Conservation (phyloP, 2,329 filamentous ascomycete genomes). For the Diplodia scrobiculata region DNA sequence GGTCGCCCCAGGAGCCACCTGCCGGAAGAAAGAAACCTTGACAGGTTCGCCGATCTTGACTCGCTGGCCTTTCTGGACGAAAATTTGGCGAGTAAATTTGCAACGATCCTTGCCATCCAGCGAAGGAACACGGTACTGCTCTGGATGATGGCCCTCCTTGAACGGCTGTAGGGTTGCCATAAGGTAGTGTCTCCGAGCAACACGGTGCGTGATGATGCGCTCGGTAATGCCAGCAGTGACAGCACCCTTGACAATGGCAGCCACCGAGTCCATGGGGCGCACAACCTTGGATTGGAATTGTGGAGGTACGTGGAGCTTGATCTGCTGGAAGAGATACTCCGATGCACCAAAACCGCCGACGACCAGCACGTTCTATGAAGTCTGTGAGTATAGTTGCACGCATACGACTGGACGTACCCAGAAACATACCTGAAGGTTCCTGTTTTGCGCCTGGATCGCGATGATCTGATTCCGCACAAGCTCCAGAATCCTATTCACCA, state of each 20-base stretch:
- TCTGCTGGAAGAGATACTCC: constrained; percentile 98
- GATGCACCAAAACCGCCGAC: constrained; percentile 98
- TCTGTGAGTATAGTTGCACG: background rate
- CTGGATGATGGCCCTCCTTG: constrained; percentile 97
- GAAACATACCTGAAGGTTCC: constrained; percentile 70
- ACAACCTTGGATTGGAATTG: constrained; percentile 99
- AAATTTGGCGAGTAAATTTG: constrained; percentile 98
- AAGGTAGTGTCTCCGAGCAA: constrained; percentile 95
- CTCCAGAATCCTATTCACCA: constrained; percentile 95
- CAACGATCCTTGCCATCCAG: constrained; percentile 96
- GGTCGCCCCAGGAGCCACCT: constrained; percentile 93
- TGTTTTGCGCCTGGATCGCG: constrained; percentile 96
- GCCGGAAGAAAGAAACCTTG: constrained; percentile 97
- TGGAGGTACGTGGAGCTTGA: constrained; percentile 95
- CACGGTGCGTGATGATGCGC: constrained; percentile 92
- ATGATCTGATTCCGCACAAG: constrained; percentile 98
- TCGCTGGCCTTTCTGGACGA: constrained; percentile 96
- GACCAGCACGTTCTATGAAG: constrained; percentile 77
- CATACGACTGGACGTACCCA: background rate
- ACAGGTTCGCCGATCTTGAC: constrained; percentile 99
- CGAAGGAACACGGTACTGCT: constrained; percentile 95
- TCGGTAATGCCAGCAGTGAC: constrained; percentile 98
- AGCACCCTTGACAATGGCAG: constrained; percentile 96
- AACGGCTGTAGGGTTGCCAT: constrained; percentile 99
- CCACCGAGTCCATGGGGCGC: constrained; percentile 96